Conservation (phyloP, 1,139 yeast genomes). For the Yamadazyma buinensis region DNA sequence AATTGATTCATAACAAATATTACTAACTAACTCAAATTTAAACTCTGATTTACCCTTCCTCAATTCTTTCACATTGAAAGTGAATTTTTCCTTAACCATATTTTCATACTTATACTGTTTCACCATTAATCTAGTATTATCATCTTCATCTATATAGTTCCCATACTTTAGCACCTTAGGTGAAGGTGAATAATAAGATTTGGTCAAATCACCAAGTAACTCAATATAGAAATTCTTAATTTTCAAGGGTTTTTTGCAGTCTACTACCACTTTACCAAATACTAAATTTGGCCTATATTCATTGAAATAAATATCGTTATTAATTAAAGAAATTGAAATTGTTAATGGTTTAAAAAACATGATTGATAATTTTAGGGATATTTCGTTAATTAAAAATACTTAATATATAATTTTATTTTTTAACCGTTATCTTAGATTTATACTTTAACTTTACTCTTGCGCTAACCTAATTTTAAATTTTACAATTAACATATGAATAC, state of each 20-base stretch:
- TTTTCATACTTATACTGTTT: not conserved
- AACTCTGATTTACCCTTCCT: slow-evolving; percentile 10
- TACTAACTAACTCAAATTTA: slow-evolving; percentile 8
- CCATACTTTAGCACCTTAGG: no score
- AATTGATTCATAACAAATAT: slow-evolving; percentile 14
- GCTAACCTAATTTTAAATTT: no score
- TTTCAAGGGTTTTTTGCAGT: slow-evolving; percentile 51
- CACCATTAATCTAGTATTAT: no score
- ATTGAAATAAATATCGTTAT: slow-evolving; percentile 51
- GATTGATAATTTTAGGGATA: no score
- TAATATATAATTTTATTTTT: no score
- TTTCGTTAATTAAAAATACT: no score
- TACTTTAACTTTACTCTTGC: no score
- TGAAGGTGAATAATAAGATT: not conserved
- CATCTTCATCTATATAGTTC: no score
- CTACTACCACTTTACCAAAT: slow-evolving; percentile 41
- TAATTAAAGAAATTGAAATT: slow-evolving; percentile 14
- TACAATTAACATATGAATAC: no score
- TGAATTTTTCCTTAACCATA: not conserved
- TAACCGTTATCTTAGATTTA: no score
- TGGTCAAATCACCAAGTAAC: slow-evolving; percentile 25
- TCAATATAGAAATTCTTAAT: slow-evolving; percentile 47
- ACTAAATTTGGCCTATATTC: slow-evolving; percentile 31
- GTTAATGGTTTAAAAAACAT: slow-evolving; percentile 24
- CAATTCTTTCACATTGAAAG: not conserved